Percentiles rank a stretch among this genome's conserved stretches.
Conservation (phyloP, 305 asterid genomes). For the Fraxinus ornus region DNA sequence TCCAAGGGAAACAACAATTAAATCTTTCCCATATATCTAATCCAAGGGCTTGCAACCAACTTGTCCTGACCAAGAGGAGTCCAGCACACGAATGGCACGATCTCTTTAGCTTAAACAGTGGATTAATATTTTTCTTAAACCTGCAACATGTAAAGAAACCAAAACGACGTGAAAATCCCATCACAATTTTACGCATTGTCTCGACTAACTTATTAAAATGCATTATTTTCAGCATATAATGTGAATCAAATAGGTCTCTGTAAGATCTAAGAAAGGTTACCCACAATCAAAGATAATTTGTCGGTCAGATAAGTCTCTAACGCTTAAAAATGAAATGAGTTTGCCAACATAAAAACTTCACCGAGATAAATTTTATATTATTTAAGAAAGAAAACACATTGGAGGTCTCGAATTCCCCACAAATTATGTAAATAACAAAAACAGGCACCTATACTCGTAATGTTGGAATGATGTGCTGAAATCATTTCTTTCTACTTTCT, state of each 20-base stretch:
- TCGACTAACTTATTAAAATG: neutral
- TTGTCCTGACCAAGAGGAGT: neutral
- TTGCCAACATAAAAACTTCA: neutral
- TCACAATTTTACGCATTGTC: neutral
- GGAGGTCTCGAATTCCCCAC: neutral
- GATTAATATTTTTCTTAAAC: neutral
- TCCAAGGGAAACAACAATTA: neutral
- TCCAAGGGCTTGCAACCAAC: neutral
- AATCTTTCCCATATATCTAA: neutral
- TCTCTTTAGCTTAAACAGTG: neutral
- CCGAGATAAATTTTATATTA: neutral
- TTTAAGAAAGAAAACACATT: neutral
- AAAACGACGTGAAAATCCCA: neutral
- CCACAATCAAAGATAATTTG: neutral
- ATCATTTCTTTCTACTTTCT: neutral
- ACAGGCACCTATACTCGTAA: neutral
- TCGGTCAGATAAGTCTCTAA: neutral
- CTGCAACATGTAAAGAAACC: slow-evolving; percentile 6
- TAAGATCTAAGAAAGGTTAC: neutral
- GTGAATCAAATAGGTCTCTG: neutral
- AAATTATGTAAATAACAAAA: neutral
- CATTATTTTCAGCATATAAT: neutral
- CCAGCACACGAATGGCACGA: neutral
- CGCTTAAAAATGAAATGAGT: neutral
- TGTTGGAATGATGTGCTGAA: neutral